Conservation (phyloP, 805 yeast species). For the Myxozyma vanderwaltii region DNA sequence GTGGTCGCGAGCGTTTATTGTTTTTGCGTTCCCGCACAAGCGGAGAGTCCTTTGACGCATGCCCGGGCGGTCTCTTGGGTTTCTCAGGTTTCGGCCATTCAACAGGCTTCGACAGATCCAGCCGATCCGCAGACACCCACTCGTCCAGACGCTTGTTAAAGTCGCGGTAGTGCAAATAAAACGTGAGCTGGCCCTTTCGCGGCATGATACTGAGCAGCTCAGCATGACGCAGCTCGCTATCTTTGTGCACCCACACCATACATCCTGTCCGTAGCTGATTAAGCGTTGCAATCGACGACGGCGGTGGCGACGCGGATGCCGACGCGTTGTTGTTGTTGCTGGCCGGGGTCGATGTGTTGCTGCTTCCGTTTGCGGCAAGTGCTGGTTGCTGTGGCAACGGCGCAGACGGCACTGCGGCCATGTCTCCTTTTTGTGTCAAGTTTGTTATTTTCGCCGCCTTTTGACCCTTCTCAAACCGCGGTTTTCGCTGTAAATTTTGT, state of each 20-base stretch:
- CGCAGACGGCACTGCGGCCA: not conserved
- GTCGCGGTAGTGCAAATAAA: constrained; percentile 91
- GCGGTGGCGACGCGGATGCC: constrained; percentile 29
- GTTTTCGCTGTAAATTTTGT: too few relatives aligned
- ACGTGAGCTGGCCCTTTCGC: constrained; percentile 74
- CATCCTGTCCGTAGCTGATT: constrained; percentile 58
- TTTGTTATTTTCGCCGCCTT: not conserved
- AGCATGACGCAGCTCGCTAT: constrained; percentile 75
- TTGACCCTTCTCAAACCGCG: too few relatives aligned
- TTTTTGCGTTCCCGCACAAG: constrained; percentile 25
- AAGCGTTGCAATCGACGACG: constrained; percentile 31
- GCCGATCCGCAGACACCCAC: constrained; percentile 77
- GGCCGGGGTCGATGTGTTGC: not conserved
- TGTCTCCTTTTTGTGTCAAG: not conserved
- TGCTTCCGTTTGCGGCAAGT: not conserved
- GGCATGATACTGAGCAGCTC: constrained; percentile 78
- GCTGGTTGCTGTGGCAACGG: not conserved
- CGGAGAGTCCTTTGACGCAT: constrained; percentile 23
- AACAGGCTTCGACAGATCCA: constrained; percentile 71
- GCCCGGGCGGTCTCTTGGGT: constrained; percentile 48
- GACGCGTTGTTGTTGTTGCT: not conserved
- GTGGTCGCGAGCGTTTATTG: constrained; percentile 20
- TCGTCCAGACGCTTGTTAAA: constrained; percentile 96
- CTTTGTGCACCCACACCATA: constrained; percentile 79
- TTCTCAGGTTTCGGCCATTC: constrained; percentile 65